Evolutionary conservation across 2,329 filamentous ascomycete genomes (phyloP), one percentile per base, ranked within the genome.

Genomic region (Zasmidium citrigriseum): DNA sequence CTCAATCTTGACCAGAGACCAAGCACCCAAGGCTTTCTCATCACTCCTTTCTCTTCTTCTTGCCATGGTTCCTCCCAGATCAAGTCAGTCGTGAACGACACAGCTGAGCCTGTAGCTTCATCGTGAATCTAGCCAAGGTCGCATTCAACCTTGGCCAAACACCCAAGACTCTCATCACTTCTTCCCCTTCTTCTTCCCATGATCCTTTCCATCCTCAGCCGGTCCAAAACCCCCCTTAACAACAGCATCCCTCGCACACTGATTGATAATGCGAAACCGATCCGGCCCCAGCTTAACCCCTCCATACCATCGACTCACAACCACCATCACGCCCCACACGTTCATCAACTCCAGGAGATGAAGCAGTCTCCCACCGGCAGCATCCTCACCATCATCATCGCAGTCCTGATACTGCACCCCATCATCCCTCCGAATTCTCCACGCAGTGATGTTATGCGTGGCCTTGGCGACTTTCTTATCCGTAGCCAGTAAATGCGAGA

Each of bases 331-430:
- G 74, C 96, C 86, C 92, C 93, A 97, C 11, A 96, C 82, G 70
- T 93, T 90, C 90, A 97, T 97, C 61, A 96, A 77, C 78, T 97
- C 92, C 87, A 99, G 89, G 25, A 99, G 79, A 77, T 96, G 91
- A 60, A 98, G 76, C 70, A 99, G 76, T 45, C 95, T 83, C 0
- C 89, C 87, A 0, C 95, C 95, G 0, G 95, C 95, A 4, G 95
- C 95, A 23, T 90, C 90, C 81, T 99, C 95, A 2, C 95, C 95
- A 73, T 99, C 95, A 69, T 99, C 95, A 68, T 99, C 90, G 71
- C 89, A 97, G 75, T 99, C 95, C 74, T 98, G 93, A 66, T 88
- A 91, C n/a, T 70, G 67, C 46, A 67, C 68, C 4, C 63, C 82
- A 4, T 78, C 77, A 0, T 75, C 68, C 0, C 84, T 85, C 25